Percentiles rank a stretch among this genome's conserved stretches.
These are phyloP conservation scores for Podospora comata DNA, from an alignment of 495 filamentous ascomycete genomes.

Conservation along the genomic window DNA sequence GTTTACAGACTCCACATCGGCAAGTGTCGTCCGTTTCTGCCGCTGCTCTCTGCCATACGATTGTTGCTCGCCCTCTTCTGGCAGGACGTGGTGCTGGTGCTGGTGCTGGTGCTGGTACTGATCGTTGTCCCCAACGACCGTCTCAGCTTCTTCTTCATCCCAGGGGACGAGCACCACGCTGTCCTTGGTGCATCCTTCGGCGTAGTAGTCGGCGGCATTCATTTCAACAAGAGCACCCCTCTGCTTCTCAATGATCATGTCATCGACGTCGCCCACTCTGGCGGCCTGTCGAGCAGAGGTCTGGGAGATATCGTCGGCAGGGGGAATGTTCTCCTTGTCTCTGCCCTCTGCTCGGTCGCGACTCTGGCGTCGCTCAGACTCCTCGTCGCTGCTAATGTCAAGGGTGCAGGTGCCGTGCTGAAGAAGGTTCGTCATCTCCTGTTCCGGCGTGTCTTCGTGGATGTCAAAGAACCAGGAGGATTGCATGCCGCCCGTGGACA, in stretches of 20 bases:
- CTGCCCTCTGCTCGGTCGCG: conserved; percentile 56
- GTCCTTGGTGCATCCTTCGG: conserved; percentile 60
- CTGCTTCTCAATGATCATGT: conserved; percentile 49
- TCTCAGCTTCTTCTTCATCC: conserved; percentile 49
- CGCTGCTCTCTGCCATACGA: not conserved
- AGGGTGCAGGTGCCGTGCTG: conserved; percentile 83
- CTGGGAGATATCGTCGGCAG: conserved; percentile 56
- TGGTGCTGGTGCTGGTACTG: conserved; percentile 22
- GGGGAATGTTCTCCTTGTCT: conserved; percentile 92
- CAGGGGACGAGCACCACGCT: conserved; percentile 57
- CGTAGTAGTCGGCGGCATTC: conserved; percentile 68
- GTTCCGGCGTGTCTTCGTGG: conserved; percentile 85
- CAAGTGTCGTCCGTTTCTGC: conserved; percentile 10
- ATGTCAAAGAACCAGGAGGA: conserved; percentile 90
- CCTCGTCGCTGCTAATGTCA: conserved; percentile 74
- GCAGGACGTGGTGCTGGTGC: not conserved
- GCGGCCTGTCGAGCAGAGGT: conserved; percentile 34
- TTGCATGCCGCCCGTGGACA: conserved; percentile 45
- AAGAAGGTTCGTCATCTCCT: conserved; percentile 85
- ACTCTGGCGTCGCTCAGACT: conserved; percentile 50
- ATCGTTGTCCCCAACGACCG: conserved; percentile 7
- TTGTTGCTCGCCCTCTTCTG: not conserved
- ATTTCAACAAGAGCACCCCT: conserved; percentile 71
- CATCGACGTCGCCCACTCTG: conserved; percentile 26
- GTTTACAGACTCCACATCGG: conserved; percentile 27